Percentiles rank a stretch among this genome's conserved stretches.
phyloP scores from a whole-genome alignment of 768 basidiomycete species.

The Mycena crocata region DNA sequence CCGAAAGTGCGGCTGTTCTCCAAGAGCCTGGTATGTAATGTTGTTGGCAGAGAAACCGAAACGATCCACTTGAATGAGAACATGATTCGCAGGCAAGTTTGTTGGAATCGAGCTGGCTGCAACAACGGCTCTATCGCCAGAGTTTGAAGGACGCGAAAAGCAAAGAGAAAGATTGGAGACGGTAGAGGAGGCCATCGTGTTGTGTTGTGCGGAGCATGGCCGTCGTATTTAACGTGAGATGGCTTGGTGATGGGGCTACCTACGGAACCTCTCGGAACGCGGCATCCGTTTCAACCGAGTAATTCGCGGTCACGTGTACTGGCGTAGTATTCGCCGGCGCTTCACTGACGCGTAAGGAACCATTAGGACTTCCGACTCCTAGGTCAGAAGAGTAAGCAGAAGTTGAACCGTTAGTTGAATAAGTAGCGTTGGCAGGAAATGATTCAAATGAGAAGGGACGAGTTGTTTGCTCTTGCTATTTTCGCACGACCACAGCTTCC shows the following conservation, averaged over 20 bases:
- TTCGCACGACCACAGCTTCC: no score
- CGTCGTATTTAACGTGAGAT: no score
- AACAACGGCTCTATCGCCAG: conserved; percentile 39
- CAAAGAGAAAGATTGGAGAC: conserved; percentile 25
- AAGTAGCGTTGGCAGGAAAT: no score
- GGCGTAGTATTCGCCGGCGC: conserved; percentile 6
- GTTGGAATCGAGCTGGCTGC: conserved; percentile 36
- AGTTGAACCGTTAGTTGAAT: no score
- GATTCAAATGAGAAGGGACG: no score
- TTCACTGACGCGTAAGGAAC: no score
- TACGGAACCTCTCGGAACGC: background rate
- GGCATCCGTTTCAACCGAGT: conserved; percentile 3
- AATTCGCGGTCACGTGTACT: conserved; percentile 7
- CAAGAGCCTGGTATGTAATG: conserved; percentile 71
- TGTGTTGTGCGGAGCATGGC: no score
- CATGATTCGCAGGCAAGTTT: conserved; percentile 54
- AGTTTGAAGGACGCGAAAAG: conserved; percentile 22
- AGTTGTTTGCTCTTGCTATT: no score
- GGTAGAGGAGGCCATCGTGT: background rate
- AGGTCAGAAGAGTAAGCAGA: no score
- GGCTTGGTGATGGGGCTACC: background rate
- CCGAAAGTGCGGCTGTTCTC: conserved; percentile 64
- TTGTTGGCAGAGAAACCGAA: conserved; percentile 83
- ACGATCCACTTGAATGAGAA: conserved; percentile 69
- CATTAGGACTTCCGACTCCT: no score